phyloP scores from a whole-genome alignment of 768 basidiomycete genomes.

The Cyclocybe aegerita region DNA sequence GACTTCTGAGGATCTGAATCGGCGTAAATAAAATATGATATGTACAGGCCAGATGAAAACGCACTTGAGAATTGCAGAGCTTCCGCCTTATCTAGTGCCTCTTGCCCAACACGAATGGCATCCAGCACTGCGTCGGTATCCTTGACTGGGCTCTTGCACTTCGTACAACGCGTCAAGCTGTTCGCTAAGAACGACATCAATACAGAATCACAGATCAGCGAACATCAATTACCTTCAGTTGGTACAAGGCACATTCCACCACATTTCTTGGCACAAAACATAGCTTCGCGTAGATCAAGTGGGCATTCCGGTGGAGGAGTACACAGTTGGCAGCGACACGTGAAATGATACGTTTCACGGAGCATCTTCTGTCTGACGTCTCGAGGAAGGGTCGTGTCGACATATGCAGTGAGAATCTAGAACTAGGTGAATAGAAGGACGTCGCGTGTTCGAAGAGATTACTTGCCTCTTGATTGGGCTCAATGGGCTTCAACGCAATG shows the following conservation, averaged over 20 bases:
- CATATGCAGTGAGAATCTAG: slow-evolving; percentile 80
- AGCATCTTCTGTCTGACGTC: slow-evolving; percentile 54
- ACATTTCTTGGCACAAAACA: slow-evolving; percentile 70
- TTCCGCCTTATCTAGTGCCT: slow-evolving; percentile 73
- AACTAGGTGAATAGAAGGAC: neutral
- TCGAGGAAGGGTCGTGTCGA: slow-evolving; percentile 78
- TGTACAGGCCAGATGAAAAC: slow-evolving; percentile 8
- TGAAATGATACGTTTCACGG: slow-evolving; percentile 75
- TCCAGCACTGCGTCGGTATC: slow-evolving; percentile 51
- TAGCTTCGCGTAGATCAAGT: slow-evolving; percentile 65
- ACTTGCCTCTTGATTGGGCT: slow-evolving; percentile 67
- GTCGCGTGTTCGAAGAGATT: neutral
- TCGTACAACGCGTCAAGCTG: no score
- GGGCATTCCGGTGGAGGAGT: slow-evolving; percentile 5
- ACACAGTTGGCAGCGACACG: slow-evolving; percentile 70
- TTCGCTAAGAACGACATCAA: no score
- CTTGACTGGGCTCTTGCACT: no score
- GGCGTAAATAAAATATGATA: neutral
- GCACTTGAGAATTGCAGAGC: slow-evolving; percentile 59
- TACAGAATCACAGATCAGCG: neutral
- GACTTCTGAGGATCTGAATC: slow-evolving; percentile 57
- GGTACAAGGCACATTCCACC: slow-evolving; percentile 64
- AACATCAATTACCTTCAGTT: slow-evolving; percentile 46
- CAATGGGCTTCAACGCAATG: slow-evolving; percentile 66
- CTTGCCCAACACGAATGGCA: slow-evolving; percentile 65